Conservation (phyloP, 306 rosid species). For the Lagenaria siceraria region DNA sequence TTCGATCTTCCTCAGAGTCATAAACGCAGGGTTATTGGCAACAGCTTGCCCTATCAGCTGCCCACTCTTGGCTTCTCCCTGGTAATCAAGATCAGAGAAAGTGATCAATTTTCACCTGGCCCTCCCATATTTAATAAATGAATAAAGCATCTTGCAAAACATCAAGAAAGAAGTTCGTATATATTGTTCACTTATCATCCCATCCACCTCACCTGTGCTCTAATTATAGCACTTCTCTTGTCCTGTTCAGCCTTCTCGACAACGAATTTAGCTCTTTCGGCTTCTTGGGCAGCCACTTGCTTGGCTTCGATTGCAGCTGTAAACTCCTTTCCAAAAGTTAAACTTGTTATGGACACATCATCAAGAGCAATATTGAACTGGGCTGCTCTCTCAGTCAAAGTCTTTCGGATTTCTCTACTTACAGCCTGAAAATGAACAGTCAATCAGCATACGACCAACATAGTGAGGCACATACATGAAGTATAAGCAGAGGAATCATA, state of each 20-base stretch:
- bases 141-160: background rate
- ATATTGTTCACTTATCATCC: background rate
- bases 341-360: slow-evolving; percentile 71
- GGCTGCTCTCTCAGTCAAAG: slow-evolving; percentile 65
- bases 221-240: slow-evolving; percentile 64
- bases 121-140: background rate
- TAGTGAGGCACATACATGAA: background rate
- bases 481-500: background rate
- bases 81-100: slow-evolving; percentile 2
- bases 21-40: slow-evolving; percentile 75
- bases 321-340: slow-evolving; percentile 70
- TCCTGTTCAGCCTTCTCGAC: slow-evolving; percentile 89
- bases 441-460: background rate
- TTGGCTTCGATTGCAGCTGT: slow-evolving; percentile 88
- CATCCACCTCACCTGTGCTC: slow-evolving; percentile 57
- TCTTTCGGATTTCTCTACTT: slow-evolving; percentile 68
- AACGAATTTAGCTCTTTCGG: slow-evolving; percentile 88
- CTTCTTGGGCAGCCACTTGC: slow-evolving; percentile 94
- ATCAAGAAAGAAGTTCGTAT: background rate
- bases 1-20: slow-evolving; percentile 75
- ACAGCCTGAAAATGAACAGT: slow-evolving; percentile 36
- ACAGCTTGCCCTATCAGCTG: slow-evolving; percentile 71
- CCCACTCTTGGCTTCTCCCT: slow-evolving; percentile 90
- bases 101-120: background rate
- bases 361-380: slow-evolving; percentile 78